These are phyloP conservation scores for Colletotrichum karsti DNA, from an alignment of 2,329 filamentous ascomycete genomes.

Conservation along the genomic window DNA sequence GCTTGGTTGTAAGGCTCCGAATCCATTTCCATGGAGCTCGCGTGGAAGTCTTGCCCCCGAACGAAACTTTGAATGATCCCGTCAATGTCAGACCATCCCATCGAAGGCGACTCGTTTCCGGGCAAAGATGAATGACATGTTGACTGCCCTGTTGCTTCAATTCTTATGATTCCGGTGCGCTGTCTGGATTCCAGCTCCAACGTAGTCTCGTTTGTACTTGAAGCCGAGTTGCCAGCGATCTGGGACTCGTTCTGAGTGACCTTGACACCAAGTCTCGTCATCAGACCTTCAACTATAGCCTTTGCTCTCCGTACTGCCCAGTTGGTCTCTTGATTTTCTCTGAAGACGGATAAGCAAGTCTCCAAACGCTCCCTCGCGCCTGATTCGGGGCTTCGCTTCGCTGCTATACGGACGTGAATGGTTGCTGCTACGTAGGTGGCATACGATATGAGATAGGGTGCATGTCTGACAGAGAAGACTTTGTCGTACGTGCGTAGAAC, in stretches of 20 bases:
- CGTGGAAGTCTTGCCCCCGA: slow-evolving; percentile 30
- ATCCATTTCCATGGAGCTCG: neutral
- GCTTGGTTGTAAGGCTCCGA: neutral
- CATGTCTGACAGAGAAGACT: slow-evolving; percentile 52
- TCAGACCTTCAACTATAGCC: slow-evolving; percentile 53
- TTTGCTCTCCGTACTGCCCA: slow-evolving; percentile 55
- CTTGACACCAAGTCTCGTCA: slow-evolving; percentile 50
- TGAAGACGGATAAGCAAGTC: slow-evolving; percentile 55
- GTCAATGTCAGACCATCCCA: slow-evolving; percentile 43
- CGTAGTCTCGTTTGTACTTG: too few relatives aligned
- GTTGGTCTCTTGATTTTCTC: slow-evolving; percentile 59
- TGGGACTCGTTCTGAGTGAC: neutral
- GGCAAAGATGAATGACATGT: neutral
- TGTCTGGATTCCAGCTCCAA: too few relatives aligned
- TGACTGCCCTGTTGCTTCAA: too few relatives aligned
- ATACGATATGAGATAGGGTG: slow-evolving; percentile 64
- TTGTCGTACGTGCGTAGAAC: slow-evolving; percentile 53
- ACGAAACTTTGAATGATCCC: slow-evolving; percentile 46
- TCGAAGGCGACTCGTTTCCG: slow-evolving; percentile 11
- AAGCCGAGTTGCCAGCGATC: too few relatives aligned
- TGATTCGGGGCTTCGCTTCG: slow-evolving; percentile 49
- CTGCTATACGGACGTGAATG: slow-evolving; percentile 59
- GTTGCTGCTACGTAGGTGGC: slow-evolving; percentile 64
- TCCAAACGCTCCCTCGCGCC: slow-evolving; percentile 48
- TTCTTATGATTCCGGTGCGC: too few relatives aligned